A percentile compares a stretch with the other conserved stretches of the same genome.
Conservation (phyloP, 2,329 filamentous ascomycete genomes). For the Trichoderma endophyticum region DNA sequence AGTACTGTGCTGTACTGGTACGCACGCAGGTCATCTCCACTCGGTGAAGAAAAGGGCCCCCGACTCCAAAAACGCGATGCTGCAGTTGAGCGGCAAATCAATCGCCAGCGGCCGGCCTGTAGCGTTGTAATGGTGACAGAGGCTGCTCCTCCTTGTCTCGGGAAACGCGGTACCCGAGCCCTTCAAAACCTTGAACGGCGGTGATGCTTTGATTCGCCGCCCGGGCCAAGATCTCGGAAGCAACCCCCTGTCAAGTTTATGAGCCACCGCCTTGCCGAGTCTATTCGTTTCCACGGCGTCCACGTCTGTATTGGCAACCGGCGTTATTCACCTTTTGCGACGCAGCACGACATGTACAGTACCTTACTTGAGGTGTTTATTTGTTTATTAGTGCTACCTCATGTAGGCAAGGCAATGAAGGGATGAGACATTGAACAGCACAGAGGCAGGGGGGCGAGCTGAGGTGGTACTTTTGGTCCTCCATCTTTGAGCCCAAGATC, state of each 20-base stretch:
- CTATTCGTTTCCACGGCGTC: slow-evolving; percentile 12
- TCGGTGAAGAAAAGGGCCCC: neutral
- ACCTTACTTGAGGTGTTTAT: neutral
- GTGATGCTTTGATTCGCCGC: slow-evolving; percentile 15
- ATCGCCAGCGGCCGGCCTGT: neutral
- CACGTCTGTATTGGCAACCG: neutral
- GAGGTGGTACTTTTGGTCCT: neutral
- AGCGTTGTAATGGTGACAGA: neutral
- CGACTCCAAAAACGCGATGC: neutral
- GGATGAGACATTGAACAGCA: neutral
- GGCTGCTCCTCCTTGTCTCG: slow-evolving; percentile 10
- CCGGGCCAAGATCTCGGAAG: slow-evolving; percentile 13
- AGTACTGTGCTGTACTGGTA: neutral
- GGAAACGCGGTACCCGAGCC: slow-evolving; percentile 12
- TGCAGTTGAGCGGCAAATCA: neutral
- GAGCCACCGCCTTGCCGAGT: slow-evolving; percentile 9
- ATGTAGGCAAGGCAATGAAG: neutral
- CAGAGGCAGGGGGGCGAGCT: neutral
- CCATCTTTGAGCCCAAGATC: neutral
- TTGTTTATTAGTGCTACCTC: neutral
- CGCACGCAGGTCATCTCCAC: neutral
- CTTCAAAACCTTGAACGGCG: slow-evolving; percentile 7
- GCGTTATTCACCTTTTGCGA: neutral
- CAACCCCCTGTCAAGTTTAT: slow-evolving; percentile 6
- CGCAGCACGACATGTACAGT: neutral